phyloP scores from a whole-genome alignment of 768 basidiomycete genomes.

The Mycena rebaudengoi region DNA sequence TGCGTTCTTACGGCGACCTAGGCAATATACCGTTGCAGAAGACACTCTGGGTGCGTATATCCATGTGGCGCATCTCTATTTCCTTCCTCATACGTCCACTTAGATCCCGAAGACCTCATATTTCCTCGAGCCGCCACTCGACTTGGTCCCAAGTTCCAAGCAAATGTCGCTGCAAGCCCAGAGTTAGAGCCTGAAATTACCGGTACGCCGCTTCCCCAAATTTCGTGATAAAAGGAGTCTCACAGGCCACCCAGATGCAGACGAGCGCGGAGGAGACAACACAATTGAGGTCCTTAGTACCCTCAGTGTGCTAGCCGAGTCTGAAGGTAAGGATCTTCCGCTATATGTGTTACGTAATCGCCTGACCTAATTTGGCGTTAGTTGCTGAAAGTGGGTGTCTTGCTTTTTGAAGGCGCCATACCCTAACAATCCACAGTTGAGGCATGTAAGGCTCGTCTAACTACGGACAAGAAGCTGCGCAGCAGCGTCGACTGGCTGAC shows the following conservation, averaged over 20 bases:
- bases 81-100: slow-evolving; percentile 34
- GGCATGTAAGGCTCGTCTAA: slow-evolving; percentile 64
- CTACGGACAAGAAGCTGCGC: slow-evolving; percentile 58
- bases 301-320: slow-evolving; percentile 68
- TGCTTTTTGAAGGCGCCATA: not conserved
- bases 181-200: slow-evolving; percentile 44
- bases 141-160: slow-evolving; percentile 90
- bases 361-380: slow-evolving; percentile 39
- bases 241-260: slow-evolving; percentile 59
- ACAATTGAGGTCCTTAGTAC: slow-evolving; percentile 79
- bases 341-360: slow-evolving; percentile 26
- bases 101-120: slow-evolving; percentile 96
- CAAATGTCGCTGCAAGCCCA: slow-evolving; percentile 58
- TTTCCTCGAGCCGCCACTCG: slow-evolving; percentile 94
- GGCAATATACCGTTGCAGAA: slow-evolving; percentile 89
- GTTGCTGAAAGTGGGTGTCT: slow-evolving; percentile 63
- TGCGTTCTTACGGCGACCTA: slow-evolving; percentile 40
- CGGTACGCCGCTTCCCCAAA: slow-evolving; percentile 39
- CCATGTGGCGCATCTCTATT: slow-evolving; percentile 27
- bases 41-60: slow-evolving; percentile 80
- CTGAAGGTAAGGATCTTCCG: slow-evolving; percentile 66
- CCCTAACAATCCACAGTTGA: slow-evolving; percentile 59
- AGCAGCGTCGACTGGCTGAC: slow-evolving; percentile 84
- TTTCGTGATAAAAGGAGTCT: slow-evolving; percentile 25
- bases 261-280: slow-evolving; percentile 72